Percentiles rank a stretch among this genome's conserved stretches.
phyloP scores from a whole-genome alignment of 176 grass and related monocot species.

The Triticum urartu region DNA sequence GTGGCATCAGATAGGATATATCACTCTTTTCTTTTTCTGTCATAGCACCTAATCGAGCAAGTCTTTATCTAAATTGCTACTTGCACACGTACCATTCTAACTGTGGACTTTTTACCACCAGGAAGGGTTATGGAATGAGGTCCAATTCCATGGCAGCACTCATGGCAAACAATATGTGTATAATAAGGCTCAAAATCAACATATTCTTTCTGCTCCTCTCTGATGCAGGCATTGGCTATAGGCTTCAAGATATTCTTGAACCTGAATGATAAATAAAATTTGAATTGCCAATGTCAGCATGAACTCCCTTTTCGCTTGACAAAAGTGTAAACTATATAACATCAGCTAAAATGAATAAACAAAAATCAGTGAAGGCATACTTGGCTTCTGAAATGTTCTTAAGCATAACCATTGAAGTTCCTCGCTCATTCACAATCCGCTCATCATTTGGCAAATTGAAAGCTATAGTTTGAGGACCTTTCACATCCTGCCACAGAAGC shows the following conservation, averaged over 20 bases:
- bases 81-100: slow-evolving; percentile 66
- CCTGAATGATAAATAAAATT: slow-evolving; percentile 42
- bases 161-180: slow-evolving; percentile 94
- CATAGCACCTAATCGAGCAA: neutral
- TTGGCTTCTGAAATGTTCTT: slow-evolving; percentile 99
- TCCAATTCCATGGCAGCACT: slow-evolving; percentile 98
- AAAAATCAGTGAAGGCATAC: slow-evolving; percentile 43
- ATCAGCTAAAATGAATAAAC: neutral
- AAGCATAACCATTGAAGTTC: slow-evolving; percentile 97
- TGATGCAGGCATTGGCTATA: slow-evolving; percentile 85
- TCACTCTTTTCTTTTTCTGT: neutral
- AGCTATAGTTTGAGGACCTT: slow-evolving; percentile 94
- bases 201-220: slow-evolving; percentile 71
- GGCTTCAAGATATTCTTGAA: slow-evolving; percentile 86
- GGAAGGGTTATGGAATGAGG: slow-evolving; percentile 92
- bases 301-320: neutral
- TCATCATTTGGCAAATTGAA: slow-evolving; percentile 99
- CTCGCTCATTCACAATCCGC: slow-evolving; percentile 84
- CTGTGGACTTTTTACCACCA: slow-evolving; percentile 81
- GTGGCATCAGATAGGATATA: slow-evolving; percentile 8
- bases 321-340: neutral
- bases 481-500: slow-evolving; percentile 74
- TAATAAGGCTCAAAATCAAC: slow-evolving; percentile 92
- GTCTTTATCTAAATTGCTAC: neutral
- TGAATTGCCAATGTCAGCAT: slow-evolving; percentile 13